Conservation (phyloP, 2,329 filamentous ascomycete species). For the Lithohypha guttulata region DNA sequence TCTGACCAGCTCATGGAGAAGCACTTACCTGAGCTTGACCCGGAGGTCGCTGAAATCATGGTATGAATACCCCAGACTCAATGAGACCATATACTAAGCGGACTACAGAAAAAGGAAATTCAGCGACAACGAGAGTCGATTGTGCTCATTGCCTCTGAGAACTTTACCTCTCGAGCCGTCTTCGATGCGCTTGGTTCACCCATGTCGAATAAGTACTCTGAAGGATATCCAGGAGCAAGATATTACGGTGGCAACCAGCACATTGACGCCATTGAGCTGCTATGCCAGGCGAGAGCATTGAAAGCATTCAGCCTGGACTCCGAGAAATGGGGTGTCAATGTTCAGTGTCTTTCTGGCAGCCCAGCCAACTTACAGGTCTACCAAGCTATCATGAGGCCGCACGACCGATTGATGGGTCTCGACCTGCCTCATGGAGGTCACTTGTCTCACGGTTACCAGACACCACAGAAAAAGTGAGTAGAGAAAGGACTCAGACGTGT, state of each 20-base stretch:
- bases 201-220: slow-evolving; percentile 99
- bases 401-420: slow-evolving; percentile 93
- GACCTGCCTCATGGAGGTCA: slow-evolving; percentile 92
- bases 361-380: slow-evolving; percentile 75
- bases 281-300: slow-evolving; percentile 83
- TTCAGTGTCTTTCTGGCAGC: slow-evolving; percentile 74
- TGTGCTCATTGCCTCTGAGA: slow-evolving; percentile 91
- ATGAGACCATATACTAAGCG: background rate
- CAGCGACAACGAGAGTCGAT: slow-evolving; percentile 94
- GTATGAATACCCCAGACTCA: slow-evolving; percentile 40
- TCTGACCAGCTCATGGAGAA: slow-evolving; percentile 77
- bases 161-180: slow-evolving; percentile 88
- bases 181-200: slow-evolving; percentile 84
- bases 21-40: slow-evolving; percentile 80
- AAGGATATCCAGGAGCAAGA: slow-evolving; percentile 89
- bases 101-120: slow-evolving; percentile 60
- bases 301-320: slow-evolving; percentile 75
- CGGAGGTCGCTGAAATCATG: slow-evolving; percentile 95
- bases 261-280: slow-evolving; percentile 78
- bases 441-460: slow-evolving; percentile 96
- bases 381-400: slow-evolving; percentile 87
- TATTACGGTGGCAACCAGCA: slow-evolving; percentile 97
- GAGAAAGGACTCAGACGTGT: background rate
- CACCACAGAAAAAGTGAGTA: slow-evolving; percentile 65
- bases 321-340: slow-evolving; percentile 92